Percentiles rank a stretch among this genome's conserved stretches.
Evolutionary conservation across 257 asterid genomes (phyloP).

Genomic region (Nicotiana otophora): DNA sequence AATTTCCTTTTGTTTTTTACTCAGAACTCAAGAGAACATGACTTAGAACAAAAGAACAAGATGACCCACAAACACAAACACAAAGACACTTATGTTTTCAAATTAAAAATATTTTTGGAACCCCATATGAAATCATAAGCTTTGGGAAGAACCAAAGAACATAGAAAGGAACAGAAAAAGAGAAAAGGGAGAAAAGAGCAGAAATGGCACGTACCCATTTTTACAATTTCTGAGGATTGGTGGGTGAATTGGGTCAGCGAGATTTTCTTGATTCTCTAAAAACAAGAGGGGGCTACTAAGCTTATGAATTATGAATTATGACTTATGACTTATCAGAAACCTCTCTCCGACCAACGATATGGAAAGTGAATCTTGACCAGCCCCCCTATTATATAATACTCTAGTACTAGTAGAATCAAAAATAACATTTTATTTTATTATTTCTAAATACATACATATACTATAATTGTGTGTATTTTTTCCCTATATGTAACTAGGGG

Average conservation of each 20-base stretch:
- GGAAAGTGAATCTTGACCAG: slow-evolving; percentile 14
- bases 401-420: background rate
- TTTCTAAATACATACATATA: background rate
- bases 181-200: background rate
- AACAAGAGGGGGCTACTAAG: background rate
- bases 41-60: background rate
- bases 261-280: slow-evolving; percentile 7
- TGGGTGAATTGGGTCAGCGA: slow-evolving; percentile 8
- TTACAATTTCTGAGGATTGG: slow-evolving; percentile 8
- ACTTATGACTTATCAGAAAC: background rate
- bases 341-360: slow-evolving; percentile 10
- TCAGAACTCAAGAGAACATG: background rate
- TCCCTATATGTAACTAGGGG: no score
- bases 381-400: slow-evolving; percentile 2
- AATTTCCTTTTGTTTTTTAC: background rate
- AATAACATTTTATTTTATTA: background rate
- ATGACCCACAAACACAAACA: background rate
- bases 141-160: background rate
- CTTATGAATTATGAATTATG: background rate
- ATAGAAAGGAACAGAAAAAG: slow-evolving; percentile 3
- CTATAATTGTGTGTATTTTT: background rate
- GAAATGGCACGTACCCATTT: slow-evolving; percentile 21
- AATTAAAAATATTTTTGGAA: background rate
- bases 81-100: background rate
- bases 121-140: background rate